Base-by-base conservation (phyloP, 2,329 filamentous ascomycete genomes). In the Penicillium sp. region DNA sequence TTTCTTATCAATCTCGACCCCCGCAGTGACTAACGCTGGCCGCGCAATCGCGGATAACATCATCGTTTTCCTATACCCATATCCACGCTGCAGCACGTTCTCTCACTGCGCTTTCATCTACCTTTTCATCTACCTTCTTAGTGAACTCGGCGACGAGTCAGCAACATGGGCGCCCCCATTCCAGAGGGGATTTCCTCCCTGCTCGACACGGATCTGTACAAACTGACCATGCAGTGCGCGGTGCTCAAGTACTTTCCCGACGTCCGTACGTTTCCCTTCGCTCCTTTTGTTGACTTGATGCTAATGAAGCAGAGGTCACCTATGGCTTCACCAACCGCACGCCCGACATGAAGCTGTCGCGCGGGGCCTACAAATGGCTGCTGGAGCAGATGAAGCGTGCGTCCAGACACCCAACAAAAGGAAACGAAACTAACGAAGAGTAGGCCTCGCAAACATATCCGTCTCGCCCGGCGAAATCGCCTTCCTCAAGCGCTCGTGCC, bases 201-300 rank as follows among this genome's bases (percentile, higher is more conserved):
- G 68, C 80, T 94, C 55, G 90, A 94, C 68, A 93, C 89, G 16
- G 85, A 88, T 71, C 74, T 99, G 60, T 99, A 97, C 83, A 99
- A 99, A 76, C 77, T 99, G 74, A 99, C 94, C 20, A 99, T 99
- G 94, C 94, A 99, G 87, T 96, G 90, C 70, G 91, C 91, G 60
- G 88, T 97, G 62, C 83, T 95, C 64, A 95, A 95, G 74, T 95
- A 92, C 78, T 97, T 96, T 73, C 88, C 88, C 33, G 81, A 92
- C 58, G 77, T 79, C 57, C 63, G 77, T 79, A 63, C 68, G 75
- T 69, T 43, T 38, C 30, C n/a, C 16, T 5, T 28, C 9, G 42
- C 16, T n/a, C 0, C 14, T 1, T n/a, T 20, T 2, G n/a, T n/a
- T 21, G 9, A 23, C 2, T 30, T 30, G 21, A 48, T 20, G 38